phyloP scores from a whole-genome alignment of 2,329 filamentous ascomycete genomes.

The Fusarium sp. region DNA sequence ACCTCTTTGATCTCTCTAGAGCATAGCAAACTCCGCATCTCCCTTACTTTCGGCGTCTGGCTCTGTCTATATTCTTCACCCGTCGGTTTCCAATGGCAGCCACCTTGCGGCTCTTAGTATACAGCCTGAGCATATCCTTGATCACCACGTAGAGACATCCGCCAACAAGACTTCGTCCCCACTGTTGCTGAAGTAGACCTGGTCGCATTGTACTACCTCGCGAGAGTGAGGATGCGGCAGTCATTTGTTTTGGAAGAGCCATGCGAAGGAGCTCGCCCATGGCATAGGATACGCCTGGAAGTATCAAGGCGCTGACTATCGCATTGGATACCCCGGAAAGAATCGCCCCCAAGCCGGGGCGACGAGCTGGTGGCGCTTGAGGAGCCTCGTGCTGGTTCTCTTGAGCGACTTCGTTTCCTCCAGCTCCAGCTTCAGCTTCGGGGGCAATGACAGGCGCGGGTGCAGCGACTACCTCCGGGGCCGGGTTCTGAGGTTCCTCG shows the following conservation, averaged over 20 bases:
- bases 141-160: slow-evolving; percentile 89
- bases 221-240: slow-evolving; percentile 53
- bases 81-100: slow-evolving; percentile 65
- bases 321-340: slow-evolving; percentile 60
- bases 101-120: slow-evolving; percentile 71
- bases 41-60: slow-evolving; percentile 49
- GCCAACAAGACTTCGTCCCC: slow-evolving; percentile 89
- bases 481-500: neutral
- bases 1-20: neutral
- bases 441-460: neutral
- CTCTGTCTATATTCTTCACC: slow-evolving; percentile 63
- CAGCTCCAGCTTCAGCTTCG: slow-evolving; percentile 1
- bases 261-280: slow-evolving; percentile 80
- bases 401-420: slow-evolving; percentile 7
- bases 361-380: slow-evolving; percentile 50
- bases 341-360: slow-evolving; percentile 51
- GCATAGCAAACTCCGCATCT: neutral
- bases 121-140: slow-evolving; percentile 73
- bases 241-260: slow-evolving; percentile 75
- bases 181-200: slow-evolving; percentile 82
- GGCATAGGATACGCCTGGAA: slow-evolving; percentile 82
- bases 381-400: slow-evolving; percentile 49
- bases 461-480: neutral
- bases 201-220: slow-evolving; percentile 55
- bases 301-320: slow-evolving; percentile 71